Conservation (phyloP, 2,329 filamentous ascomycete genomes). For the Colletotrichum sidae region DNA sequence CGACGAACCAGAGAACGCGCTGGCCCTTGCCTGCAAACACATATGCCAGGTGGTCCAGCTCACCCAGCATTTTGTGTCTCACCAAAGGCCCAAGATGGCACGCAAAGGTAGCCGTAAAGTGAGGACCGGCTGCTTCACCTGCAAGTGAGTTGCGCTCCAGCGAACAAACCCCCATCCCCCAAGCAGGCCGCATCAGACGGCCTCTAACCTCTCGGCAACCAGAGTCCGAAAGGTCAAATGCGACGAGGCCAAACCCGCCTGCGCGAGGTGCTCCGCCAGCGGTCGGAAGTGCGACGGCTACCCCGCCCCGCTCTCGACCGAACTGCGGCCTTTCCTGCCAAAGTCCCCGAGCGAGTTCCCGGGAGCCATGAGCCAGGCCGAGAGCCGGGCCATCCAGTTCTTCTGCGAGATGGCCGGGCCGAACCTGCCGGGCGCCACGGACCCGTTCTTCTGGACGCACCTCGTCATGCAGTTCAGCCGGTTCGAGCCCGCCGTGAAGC, state of each 20-base stretch:
- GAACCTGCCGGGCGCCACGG: conserved; percentile 20
- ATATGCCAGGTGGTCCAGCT: no score
- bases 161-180: no score
- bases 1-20: no score
- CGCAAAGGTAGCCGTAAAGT: conserved; percentile 58
- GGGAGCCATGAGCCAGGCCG: background rate
- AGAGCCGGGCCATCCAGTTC: conserved; percentile 29
- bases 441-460: conserved; percentile 54
- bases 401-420: conserved; percentile 32
- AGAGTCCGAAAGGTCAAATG: conserved; percentile 68
- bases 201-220: background rate
- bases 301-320: conserved; percentile 42
- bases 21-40: no score
- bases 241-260: conserved; percentile 65
- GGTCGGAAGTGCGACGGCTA: conserved; percentile 70
- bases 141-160: conserved; percentile 57
- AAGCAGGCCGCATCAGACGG: no score
- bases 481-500: conserved; percentile 58
- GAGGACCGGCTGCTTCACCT: conserved; percentile 63
- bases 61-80: no score
- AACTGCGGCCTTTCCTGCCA: conserved; percentile 7
- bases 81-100: background rate
- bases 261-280: conserved; percentile 63
- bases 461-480: conserved; percentile 58
- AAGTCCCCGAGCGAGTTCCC: background rate